Percentiles rank a stretch among this genome's conserved stretches.
Evolutionary conservation across 345 rosid genomes (phyloP).

Genomic region (Kandelia obovata): DNA sequence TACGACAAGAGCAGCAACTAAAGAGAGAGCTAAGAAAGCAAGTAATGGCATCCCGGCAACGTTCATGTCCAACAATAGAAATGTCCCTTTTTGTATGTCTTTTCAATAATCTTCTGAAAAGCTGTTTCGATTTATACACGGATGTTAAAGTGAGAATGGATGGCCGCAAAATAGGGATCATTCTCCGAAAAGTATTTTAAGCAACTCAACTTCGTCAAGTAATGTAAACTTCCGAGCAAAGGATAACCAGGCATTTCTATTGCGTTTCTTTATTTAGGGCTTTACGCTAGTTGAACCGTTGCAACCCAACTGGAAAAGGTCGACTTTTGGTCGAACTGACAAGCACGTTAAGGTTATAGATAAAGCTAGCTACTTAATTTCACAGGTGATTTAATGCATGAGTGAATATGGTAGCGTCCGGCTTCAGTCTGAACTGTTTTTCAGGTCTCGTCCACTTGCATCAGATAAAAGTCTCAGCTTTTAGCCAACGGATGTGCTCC

Average conservation of each 20-base stretch:
- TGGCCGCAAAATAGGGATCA: background rate
- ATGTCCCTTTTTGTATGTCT: background rate
- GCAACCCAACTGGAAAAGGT: background rate
- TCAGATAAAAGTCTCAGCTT: too few relatives aligned
- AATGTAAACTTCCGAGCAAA: slow-evolving; percentile 22
- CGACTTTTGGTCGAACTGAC: too few relatives aligned
- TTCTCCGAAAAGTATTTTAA: slow-evolving; percentile 17
- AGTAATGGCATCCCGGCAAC: slow-evolving; percentile 15
- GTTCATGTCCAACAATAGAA: slow-evolving; percentile 28
- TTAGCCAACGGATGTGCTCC: too few relatives aligned
- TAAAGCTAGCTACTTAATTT: too few relatives aligned
- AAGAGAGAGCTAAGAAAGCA: slow-evolving; percentile 11
- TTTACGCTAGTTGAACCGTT: background rate
- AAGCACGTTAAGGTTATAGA: background rate
- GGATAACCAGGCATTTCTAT: slow-evolving; percentile 1
- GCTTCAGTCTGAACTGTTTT: too few relatives aligned
- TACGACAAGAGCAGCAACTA: slow-evolving; percentile 11
- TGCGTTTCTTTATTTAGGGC: background rate
- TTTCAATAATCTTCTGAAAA: background rate
- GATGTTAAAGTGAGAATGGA: background rate
- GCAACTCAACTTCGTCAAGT: slow-evolving; percentile 16
- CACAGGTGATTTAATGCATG: too few relatives aligned
- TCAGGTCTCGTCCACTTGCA: too few relatives aligned
- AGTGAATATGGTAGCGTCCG: too few relatives aligned
- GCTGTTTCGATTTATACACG: background rate